Evolutionary conservation across 495 filamentous ascomycete genomes (phyloP), one percentile per base, ranked within the genome.

Genomic region (Jackrogersella multiformis): DNA sequence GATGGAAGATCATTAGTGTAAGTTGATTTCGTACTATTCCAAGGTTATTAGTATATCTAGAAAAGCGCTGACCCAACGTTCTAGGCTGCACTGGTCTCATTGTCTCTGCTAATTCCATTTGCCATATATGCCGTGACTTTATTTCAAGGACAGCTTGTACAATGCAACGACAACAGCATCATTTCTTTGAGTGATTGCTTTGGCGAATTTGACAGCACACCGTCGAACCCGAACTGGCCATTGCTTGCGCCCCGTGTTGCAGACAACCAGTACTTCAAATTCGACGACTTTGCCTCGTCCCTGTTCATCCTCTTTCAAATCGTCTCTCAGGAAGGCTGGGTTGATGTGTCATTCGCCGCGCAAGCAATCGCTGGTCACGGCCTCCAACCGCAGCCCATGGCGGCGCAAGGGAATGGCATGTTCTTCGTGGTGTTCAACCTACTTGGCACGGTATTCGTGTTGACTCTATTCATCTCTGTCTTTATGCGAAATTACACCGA

Each of bases 401-500:
- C 85, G 4, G 85, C 89, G 2, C 90, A 94, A 68, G 92, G 89
- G 20, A 97, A 98, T 66, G 94, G 91, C 1, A 66, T 97, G 20
- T 98, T 97, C 84, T 97, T 98, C 76, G 87, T 99, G 48, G 85
- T 92, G 10, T 99, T 98, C 87, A 99, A 99, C 76, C 85, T 99
- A 67, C 85, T 99, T 60, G 94, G 93, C 21, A 92, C 96, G 2
- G 96, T 99, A 73, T 99, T 99, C 81, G 92, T 99, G 51, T 82
- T 99, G 77, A 99, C 96, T 1, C 81, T 99, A 73, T 99, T 99
- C 74, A 95, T 98, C 32, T 97, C 95, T 64, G 95, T 99, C 48
- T 99, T 99, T 77, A 99, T 99, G 96, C 91, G 95, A 42, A 98
- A 96, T 76, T 98, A 98, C 80, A 98, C 95, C 2, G 95, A 99